Percentiles rank a stretch among this genome's conserved stretches.
Evolutionary conservation across 306 rosid genomes (phyloP).

Genomic region (Coriaria nepalensis): DNA sequence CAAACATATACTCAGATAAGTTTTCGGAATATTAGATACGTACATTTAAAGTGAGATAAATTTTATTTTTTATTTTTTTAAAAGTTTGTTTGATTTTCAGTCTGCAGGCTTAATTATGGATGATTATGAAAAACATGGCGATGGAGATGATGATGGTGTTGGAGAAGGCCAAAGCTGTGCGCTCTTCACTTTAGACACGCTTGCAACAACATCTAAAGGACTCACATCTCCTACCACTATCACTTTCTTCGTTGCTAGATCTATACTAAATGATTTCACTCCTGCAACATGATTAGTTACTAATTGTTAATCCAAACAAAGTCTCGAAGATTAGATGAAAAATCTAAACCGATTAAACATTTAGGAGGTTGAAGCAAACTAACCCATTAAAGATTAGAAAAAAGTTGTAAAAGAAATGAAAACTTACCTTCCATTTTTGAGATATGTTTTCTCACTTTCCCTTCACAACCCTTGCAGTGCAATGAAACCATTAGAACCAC

Average conservation of each 20-base stretch:
- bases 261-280: conserved; percentile 76
- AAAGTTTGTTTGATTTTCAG: too few species aligned
- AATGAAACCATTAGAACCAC: conserved; percentile 56
- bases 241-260: conserved; percentile 61
- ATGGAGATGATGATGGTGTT: conserved; percentile 17
- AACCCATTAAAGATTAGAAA: too few species aligned
- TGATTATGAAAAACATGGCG: conserved; percentile 28
- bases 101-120: too few species aligned
- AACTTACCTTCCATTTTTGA: conserved; percentile 57
- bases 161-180: conserved; percentile 73
- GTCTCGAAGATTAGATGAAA: too few species aligned
- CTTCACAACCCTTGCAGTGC: conserved; percentile 65
- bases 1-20: too few species aligned
- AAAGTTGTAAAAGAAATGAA: too few species aligned
- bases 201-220: conserved; percentile 50
- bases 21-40: too few species aligned
- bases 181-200: conserved; percentile 72
- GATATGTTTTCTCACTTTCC: conserved; percentile 51
- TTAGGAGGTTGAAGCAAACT: too few species aligned
- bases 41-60: too few species aligned
- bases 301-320: neutral
- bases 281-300: conserved; percentile 31
- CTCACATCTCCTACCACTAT: conserved; percentile 64
- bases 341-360: neutral
- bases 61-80: too few species aligned